Percentiles rank a stretch among this genome's conserved stretches.
Conservation (phyloP, 2,329 filamentous ascomycete species). For the Beauveria sp. region DNA sequence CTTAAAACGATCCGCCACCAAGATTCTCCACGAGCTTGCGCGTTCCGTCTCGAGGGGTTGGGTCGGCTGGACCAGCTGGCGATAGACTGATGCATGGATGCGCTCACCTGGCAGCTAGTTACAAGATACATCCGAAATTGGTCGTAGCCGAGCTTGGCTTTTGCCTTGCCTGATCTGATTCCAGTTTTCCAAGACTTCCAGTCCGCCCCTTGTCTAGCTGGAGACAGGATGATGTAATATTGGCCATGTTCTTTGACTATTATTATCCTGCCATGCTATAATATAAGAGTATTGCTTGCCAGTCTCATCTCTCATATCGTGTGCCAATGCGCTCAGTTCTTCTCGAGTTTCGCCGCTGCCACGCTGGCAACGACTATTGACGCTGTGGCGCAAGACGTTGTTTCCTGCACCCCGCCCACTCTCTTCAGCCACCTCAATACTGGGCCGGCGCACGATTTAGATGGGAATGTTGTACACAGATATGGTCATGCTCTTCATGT, state of each 20-base stretch:
- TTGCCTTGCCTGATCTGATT: not conserved
- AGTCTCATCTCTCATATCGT: not conserved
- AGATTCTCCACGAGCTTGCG: slow-evolving; percentile 1
- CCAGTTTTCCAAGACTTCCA: not conserved
- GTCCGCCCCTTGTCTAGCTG: not conserved
- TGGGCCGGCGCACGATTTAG: no score
- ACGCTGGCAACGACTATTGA: no score
- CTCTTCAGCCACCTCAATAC: no score
- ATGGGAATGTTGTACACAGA: no score
- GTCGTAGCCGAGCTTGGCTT: no score
- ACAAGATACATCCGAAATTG: no score
- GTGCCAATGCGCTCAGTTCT: not conserved
- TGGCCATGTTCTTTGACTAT: not conserved
- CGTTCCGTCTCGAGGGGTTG: not conserved
- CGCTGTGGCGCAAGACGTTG: no score
- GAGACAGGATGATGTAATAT: not conserved
- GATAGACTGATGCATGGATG: not conserved
- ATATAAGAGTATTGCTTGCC: not conserved
- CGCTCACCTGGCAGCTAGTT: not conserved
- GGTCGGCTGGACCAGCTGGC: not conserved
- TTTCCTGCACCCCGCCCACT: no score
- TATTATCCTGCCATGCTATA: no score
- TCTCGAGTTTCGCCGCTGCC: not conserved
- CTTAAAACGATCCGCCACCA: slow-evolving; percentile 1
- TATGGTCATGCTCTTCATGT: no score